Percentiles rank a stretch among this genome's conserved stretches.
These are phyloP conservation scores for Penicillium sp. DNA, from an alignment of 2,329 filamentous ascomycete species.

Conservation along the genomic window DNA sequence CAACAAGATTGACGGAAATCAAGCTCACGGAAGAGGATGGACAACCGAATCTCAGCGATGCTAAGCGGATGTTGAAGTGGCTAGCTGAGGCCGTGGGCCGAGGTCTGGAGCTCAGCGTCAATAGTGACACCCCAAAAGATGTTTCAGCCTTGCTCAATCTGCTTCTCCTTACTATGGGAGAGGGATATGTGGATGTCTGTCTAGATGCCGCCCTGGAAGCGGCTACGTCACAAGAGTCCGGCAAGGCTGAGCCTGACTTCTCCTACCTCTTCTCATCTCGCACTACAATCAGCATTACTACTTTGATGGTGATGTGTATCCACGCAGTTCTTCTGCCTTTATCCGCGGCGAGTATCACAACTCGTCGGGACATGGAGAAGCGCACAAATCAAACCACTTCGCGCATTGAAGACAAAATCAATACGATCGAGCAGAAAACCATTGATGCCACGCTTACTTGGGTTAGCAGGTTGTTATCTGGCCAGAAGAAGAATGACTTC, in stretches of 20 bases:
- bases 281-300: constrained; percentile 81
- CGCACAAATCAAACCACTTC: constrained; percentile 71
- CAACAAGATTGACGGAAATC: constrained; percentile 73
- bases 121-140: constrained; percentile 88
- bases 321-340: constrained; percentile 86
- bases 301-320: constrained; percentile 90
- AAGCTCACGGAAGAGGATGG: constrained; percentile 91
- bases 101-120: constrained; percentile 83
- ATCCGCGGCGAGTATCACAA: constrained; percentile 84
- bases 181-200: constrained; percentile 69
- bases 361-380: constrained; percentile 85
- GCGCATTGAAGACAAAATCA: constrained; percentile 81
- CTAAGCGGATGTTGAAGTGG: constrained; percentile 99
- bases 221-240: constrained; percentile 71
- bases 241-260: constrained; percentile 83
- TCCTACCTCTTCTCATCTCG: constrained; percentile 76
- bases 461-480: constrained; percentile 67
- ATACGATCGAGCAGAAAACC: constrained; percentile 65
- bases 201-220: constrained; percentile 71
- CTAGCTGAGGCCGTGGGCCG: constrained; percentile 90
- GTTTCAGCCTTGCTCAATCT: constrained; percentile 81
- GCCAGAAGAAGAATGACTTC: constrained; percentile 87
- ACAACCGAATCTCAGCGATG: constrained; percentile 73
- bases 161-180: constrained; percentile 81
- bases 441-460: constrained; percentile 74